Base-by-base conservation (phyloP, 2,329 filamentous ascomycete genomes). In the Aspergillus sp. region DNA sequence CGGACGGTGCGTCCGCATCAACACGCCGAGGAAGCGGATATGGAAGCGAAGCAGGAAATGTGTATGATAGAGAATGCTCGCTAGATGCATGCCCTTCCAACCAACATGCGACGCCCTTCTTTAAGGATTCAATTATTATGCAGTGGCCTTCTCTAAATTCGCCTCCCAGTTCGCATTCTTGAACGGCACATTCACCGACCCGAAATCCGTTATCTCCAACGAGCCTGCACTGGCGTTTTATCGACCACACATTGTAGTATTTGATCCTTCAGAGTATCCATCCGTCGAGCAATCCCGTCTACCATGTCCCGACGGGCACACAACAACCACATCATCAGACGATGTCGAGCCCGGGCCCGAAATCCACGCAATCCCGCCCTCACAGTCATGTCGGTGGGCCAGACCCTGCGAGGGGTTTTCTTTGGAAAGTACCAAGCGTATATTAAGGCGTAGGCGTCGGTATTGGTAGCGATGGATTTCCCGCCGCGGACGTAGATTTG, bases 301-400 rank as follows among this genome's bases (percentile, higher is more conserved):
- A 3, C 75, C 76, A 46, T 79, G 76, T 0, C 73, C 75, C 2
- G 72, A 75, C 2, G 75, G 74, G 26, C 75, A 76, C 5, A 78
- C 72, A 26, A 74, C 75, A 1, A 72, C 56, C 29, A 79, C 59
- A 1, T 67, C 72, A 6, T 56, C 52, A 0, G 73, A 67, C 0
- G 62, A 57, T 0, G 61, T 62, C 1, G 65, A 66, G 2, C 65
- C 60, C 0, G 57, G 43, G 7, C 62, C 62, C 0, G 66, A 64
- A 0, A 80, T 67, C 73, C 73, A 79, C 28, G 79, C 67, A 33
- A 79, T 71, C 0, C 72, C 64, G n/a, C 72, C 73, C 53, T 79
- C 76, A 76, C 76, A 79, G 55, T 79, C 76, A 58, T 79, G 73
- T 19, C 75, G 70, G 52, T 79, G 76, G 6, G 75, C 76, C 3